A percentile compares a stretch with the other conserved stretches of the same genome.
These are phyloP conservation scores for Phytopythium litorale DNA, from an alignment of 352 stramenopile genomes.

Conservation along the genomic window DNA sequence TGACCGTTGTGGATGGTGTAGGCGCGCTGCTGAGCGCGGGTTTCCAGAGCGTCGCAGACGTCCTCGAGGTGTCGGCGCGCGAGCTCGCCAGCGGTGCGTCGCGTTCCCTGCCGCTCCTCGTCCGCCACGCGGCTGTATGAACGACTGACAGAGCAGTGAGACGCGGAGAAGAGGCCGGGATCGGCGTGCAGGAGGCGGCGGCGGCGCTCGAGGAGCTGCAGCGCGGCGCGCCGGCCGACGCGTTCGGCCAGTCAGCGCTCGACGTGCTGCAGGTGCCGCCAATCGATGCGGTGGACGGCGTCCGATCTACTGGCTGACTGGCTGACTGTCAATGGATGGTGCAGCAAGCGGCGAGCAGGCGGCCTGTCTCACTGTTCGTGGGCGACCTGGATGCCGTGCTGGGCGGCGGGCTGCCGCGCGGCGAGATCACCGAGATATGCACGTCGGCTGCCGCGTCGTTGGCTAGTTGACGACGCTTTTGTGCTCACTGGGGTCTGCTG, in stretches of 20 bases:
- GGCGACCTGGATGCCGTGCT: conserved; percentile 50
- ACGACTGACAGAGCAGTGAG: background rate
- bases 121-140: background rate
- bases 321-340: too few relatives aligned
- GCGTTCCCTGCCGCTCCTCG: background rate
- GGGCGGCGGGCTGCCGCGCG: conserved; percentile 54
- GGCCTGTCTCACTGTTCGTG: conserved; percentile 41
- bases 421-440: conserved; percentile 84
- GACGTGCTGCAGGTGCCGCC: conserved; percentile 36
- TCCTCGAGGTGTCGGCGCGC: conserved; percentile 42
- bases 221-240: conserved; percentile 4
- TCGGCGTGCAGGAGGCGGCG: conserved; percentile 33
- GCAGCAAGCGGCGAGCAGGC: conserved; percentile 24
- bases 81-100: conserved; percentile 50
- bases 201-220: conserved; percentile 17
- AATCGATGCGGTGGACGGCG: background rate
- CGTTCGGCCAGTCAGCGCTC: conserved; percentile 36
- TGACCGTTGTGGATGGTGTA: conserved; percentile 10
- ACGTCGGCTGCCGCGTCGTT: background rate
- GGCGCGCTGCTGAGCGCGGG: conserved; percentile 54
- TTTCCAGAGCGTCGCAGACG: conserved; percentile 54
- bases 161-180: conserved; percentile 25
- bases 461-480: background rate
- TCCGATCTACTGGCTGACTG: too few relatives aligned
- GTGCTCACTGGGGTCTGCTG: background rate